Base-by-base conservation (phyloP, 176 grass and related monocot species). In the Lolium multiflorum region DNA sequence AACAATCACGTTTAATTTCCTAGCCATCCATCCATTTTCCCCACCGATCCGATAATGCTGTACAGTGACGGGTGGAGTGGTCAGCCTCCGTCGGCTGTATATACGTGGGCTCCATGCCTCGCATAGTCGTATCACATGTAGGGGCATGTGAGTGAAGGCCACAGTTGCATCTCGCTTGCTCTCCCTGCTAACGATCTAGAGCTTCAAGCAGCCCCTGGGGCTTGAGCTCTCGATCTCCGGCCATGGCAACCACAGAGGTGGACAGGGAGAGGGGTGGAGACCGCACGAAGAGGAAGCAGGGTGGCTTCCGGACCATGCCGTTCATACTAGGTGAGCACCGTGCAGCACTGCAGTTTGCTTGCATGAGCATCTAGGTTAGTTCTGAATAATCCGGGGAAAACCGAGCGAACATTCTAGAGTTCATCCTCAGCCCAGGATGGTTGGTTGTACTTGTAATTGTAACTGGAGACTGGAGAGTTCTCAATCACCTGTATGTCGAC, bases 301-400 rank as follows among this genome's bases (percentile, higher is more conserved):
- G 94, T 59, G 94, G 94, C 44, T 86, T 93, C 91, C 89, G 71
- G 87, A 95, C 94, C 74, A 91, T 95, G 89, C 94, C 94, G 8
- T 85, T 93, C 63, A 93, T 95, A 77, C 77, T 95, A 22, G 94
- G 94, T 95, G 79, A 89, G 85, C 13, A 58, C 25, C 17, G 4
- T 46, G 37, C 13, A 66, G 14, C 56, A 43, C 41, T 43, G 41
- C 4, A 43, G 41, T 15, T 24, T 24, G 22, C 43, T 56, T 65
- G 52, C 25, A 70, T 24, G 18, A 12, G 7, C 43, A 73, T 55
- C 17, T 8, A 75, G 71, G 18, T 18, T 65, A 21, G 14, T 20
- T 41, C 22, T 35, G 65, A 63, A 16, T 21, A 75, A 78, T 35
- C 43, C 8, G 21, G 8, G 47, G 24, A 63, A 82, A 71, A 7